Conservation (phyloP, 2,329 filamentous ascomycete genomes). For the Paraphaeosphaeria minitans region DNA sequence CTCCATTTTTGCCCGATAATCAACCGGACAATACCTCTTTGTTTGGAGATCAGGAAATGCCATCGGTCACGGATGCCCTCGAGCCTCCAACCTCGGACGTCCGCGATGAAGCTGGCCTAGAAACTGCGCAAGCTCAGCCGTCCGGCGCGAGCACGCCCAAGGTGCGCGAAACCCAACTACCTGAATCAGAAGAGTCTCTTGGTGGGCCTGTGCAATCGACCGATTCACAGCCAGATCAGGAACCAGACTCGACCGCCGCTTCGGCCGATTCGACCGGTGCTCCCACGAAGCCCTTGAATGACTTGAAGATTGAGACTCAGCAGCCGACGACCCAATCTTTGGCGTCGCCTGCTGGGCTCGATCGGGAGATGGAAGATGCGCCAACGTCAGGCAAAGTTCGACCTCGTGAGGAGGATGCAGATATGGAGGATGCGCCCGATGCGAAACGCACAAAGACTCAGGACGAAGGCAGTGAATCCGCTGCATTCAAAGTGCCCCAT, state of each 20-base stretch:
- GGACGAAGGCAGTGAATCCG: conserved; percentile 34
- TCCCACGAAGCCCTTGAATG: conserved; percentile 42
- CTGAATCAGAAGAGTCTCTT: conserved; percentile 17
- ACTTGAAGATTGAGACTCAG: conserved; percentile 37
- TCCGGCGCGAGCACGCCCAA: conserved; percentile 34
- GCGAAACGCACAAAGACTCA: conserved; percentile 84
- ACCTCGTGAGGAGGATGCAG: conserved; percentile 76
- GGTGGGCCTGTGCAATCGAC: conserved; percentile 17
- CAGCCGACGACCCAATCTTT: conserved; percentile 19
- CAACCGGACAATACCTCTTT: conserved; percentile 49
- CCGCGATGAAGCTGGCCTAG: conserved; percentile 35
- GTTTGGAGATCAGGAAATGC: conserved; percentile 40
- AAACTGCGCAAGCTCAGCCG: conserved; percentile 13
- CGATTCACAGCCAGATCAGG: conserved; percentile 34
- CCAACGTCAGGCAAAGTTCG: conserved; percentile 59
- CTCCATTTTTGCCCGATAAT: conserved; percentile 50
- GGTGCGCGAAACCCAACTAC: conserved; percentile 38
- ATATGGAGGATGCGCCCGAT: conserved; percentile 60
- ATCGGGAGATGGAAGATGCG: conserved; percentile 47
- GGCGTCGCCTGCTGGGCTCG: conserved; percentile 31
- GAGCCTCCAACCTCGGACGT: conserved; percentile 48
- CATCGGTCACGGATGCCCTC: conserved; percentile 46
- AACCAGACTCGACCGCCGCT: conserved; percentile 21
- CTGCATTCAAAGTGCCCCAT: conserved; percentile 53
- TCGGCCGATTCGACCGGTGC: conserved; percentile 21